Evolutionary conservation across 2,329 filamentous ascomycete genomes (phyloP).

Genomic region (Aspergillus sp.): DNA sequence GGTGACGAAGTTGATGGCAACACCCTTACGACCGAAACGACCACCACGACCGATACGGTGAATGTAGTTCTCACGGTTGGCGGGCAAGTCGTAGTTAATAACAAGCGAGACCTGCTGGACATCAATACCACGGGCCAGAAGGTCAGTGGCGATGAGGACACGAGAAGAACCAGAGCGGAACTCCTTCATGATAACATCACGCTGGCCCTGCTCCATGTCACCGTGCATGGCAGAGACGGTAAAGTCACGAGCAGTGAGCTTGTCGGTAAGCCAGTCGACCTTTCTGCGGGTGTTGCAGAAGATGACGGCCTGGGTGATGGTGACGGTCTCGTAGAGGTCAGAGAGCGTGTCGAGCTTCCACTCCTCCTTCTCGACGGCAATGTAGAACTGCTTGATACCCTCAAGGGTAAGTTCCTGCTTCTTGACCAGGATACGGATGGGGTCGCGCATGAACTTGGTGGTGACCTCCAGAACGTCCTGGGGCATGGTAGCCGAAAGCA

Average conservation of each 20-base stretch:
- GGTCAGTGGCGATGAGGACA: conserved; percentile 96
- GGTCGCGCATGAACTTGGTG: conserved; percentile 99
- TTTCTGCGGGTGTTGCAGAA: conserved; percentile 99
- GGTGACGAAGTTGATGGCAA: conserved; percentile 99
- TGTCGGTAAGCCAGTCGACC: conserved; percentile 99
- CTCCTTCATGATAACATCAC: conserved; percentile 99
- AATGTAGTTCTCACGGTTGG: conserved; percentile 99
- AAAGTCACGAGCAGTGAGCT: conserved; percentile 97
- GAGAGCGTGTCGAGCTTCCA: conserved; percentile 99
- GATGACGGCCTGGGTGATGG: conserved; percentile 98
- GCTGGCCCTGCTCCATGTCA: conserved; percentile 96
- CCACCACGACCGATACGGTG: conserved; percentile 99
- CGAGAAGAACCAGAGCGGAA: conserved; percentile 98
- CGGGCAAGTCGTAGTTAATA: conserved; percentile 99
- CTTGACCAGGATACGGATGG: conserved; percentile 98
- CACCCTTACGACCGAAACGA: conserved; percentile 99
- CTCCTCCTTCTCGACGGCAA: conserved; percentile 99
- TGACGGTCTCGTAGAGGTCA: conserved; percentile 98
- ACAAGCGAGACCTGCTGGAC: conserved; percentile 99
- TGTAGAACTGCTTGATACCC: conserved; percentile 99
- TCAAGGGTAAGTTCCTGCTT: conserved; percentile 99
- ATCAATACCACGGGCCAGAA: conserved; percentile 98
- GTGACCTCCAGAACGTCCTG: conserved; percentile 99
- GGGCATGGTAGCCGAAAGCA: conserved; percentile 96
- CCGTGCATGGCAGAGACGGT: conserved; percentile 99